Conservation (phyloP, 2,329 filamentous ascomycete species). For the Thielaviopsis euricoi region DNA sequence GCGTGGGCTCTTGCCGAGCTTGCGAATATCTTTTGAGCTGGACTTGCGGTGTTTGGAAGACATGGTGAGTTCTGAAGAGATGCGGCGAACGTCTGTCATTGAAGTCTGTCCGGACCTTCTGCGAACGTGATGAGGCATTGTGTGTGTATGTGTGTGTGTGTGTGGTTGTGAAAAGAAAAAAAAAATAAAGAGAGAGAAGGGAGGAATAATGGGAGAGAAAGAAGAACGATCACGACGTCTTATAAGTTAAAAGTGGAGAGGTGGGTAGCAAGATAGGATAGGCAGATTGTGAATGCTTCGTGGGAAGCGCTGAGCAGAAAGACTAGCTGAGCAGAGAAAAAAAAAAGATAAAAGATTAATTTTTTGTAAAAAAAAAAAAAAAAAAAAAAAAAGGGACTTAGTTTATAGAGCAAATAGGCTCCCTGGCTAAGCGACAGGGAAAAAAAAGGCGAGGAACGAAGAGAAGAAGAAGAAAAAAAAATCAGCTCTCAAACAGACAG, state of each 20-base stretch:
- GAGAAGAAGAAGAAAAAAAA: too few species aligned
- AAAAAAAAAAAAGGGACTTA: too few species aligned
- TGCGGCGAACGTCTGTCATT: conserved; percentile 34
- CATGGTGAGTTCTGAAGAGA: conserved; percentile 31
- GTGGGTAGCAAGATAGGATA: neutral
- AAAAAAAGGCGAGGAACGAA: neutral
- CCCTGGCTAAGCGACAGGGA: neutral
- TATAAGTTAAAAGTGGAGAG: conserved; percentile 3
- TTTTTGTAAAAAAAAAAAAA: too few species aligned
- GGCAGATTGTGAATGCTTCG: neutral
- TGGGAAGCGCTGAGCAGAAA: neutral
- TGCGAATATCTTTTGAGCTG: conserved; percentile 26
- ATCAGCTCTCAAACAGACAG: neutral
- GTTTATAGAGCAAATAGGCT: neutral
- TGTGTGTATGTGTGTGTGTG: conserved; percentile 11
- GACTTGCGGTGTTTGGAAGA: conserved; percentile 27
- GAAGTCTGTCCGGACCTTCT: conserved; percentile 35
- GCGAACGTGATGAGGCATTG: conserved; percentile 42
- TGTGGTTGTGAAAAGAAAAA: conserved; percentile 1
- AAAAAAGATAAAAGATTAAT: too few species aligned
- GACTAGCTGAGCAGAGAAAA: neutral
- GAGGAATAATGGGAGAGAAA: conserved; percentile 3
- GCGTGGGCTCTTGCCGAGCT: conserved; percentile 33
- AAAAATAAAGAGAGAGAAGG: neutral
- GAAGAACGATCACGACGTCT: neutral